phyloP scores from a whole-genome alignment of 2,329 filamentous ascomycete species.

The Talaromyces sp. region DNA sequence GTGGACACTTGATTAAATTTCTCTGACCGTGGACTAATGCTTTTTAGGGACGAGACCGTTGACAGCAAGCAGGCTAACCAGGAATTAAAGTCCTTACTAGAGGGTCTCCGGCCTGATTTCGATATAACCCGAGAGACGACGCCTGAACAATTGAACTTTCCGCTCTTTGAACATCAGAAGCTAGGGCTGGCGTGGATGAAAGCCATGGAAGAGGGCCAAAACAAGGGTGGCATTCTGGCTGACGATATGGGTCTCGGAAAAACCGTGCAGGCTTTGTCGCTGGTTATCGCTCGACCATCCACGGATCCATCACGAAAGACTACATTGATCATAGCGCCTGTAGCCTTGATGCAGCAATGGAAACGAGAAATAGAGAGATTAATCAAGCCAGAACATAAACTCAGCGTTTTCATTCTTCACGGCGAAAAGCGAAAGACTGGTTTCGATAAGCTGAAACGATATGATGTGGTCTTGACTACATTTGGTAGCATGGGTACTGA shows the following conservation, averaged over 20 bases:
- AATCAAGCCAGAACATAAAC: constrained; percentile 56
- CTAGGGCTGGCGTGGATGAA: constrained; percentile 74
- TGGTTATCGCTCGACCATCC: constrained; percentile 69
- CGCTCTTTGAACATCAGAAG: constrained; percentile 78
- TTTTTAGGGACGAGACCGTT: constrained; percentile 24
- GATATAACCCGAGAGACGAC: constrained; percentile 65
- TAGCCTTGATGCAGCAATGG: constrained; percentile 81
- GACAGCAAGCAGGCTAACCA: constrained; percentile 57
- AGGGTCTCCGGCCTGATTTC: constrained; percentile 71
- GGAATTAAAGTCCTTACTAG: constrained; percentile 66
- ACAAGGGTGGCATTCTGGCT: constrained; percentile 72
- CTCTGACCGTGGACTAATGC: constrained; percentile 14
- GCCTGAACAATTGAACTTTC: constrained; percentile 64
- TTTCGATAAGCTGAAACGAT: constrained; percentile 61
- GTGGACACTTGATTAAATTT: not conserved
- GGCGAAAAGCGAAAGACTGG: constrained; percentile 54
- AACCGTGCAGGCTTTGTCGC: constrained; percentile 75
- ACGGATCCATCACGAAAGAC: constrained; percentile 61
- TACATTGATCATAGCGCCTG: constrained; percentile 77
- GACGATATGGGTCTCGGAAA: constrained; percentile 85
- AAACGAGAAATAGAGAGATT: constrained; percentile 72
- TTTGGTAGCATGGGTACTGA: constrained; percentile 70
- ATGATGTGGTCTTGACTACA: constrained; percentile 75
- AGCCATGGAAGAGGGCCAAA: constrained; percentile 66
- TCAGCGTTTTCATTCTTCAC: constrained; percentile 70